A percentile compares a stretch with the other conserved stretches of the same genome.
These are phyloP conservation scores for Mycotypha africana DNA, from an alignment of 371 early-diverging fungal species.

Conservation along the genomic window DNA sequence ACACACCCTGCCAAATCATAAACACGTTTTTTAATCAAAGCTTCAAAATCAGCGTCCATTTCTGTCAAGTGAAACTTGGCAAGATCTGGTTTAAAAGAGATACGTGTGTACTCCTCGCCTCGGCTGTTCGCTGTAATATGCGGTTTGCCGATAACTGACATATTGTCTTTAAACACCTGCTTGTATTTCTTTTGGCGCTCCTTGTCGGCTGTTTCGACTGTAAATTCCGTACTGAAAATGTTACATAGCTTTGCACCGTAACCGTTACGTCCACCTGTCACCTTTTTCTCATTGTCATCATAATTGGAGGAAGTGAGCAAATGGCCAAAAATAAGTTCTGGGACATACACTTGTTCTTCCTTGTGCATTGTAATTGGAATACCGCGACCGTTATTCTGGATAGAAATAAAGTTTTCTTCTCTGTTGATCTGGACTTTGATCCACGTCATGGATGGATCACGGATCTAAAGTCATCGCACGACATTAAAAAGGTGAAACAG, in stretches of 20 bases:
- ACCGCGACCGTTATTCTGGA: constrained; percentile 97
- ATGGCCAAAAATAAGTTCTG: constrained; percentile 99
- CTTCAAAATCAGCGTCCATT: constrained; percentile 87
- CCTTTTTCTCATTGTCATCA: constrained; percentile 97
- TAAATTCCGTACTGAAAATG: constrained; percentile 96
- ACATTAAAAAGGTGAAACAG: no score
- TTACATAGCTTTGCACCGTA: constrained; percentile 99
- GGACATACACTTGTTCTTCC: constrained; percentile 94
- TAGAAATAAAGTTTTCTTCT: constrained; percentile 79
- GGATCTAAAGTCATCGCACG: no score
- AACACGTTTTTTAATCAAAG: constrained; percentile 93
- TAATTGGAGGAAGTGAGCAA: constrained; percentile 99
- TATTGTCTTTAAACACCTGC: constrained; percentile 88
- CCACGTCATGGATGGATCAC: constrained; percentile 90
- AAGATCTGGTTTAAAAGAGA: constrained; percentile 98
- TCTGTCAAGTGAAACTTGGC: constrained; percentile 86
- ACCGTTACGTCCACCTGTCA: constrained; percentile 99
- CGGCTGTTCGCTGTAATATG: constrained; percentile 58
- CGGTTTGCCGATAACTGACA: constrained; percentile 75
- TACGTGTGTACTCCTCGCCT: constrained; percentile 80
- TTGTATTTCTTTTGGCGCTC: constrained; percentile 71
- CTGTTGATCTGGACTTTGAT: constrained; percentile 93
- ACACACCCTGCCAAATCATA: constrained; percentile 97
- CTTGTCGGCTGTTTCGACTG: constrained; percentile 94
- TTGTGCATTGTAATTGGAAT: constrained; percentile 97